Conservation (phyloP, 768 basidiomycete genomes). For the Mrakia frigida region DNA sequence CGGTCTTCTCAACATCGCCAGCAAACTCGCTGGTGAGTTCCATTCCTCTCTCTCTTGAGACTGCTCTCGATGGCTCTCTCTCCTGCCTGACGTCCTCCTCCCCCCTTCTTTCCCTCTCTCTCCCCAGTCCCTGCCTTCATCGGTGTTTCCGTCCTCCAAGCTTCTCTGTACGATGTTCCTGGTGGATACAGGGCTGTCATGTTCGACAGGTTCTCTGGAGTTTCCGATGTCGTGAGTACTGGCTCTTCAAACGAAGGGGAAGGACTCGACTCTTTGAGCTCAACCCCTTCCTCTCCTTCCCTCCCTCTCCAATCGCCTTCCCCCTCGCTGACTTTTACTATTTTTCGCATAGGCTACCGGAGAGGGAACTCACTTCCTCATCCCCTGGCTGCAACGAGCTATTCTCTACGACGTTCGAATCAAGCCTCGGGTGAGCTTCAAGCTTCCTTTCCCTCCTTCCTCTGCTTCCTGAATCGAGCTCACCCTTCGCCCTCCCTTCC, state of each 20-base stretch:
- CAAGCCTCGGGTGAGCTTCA: conserved; percentile 72
- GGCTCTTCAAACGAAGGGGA: not conserved
- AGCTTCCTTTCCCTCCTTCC: not conserved
- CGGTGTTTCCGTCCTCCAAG: conserved; percentile 14
- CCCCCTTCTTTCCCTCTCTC: not conserved
- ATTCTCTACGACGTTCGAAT: conserved; percentile 97
- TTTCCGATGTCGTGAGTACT: conserved; percentile 63
- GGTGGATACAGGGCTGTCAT: conserved; percentile 91
- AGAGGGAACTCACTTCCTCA: conserved; percentile 92
- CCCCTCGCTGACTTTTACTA: not conserved
- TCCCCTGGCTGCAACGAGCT: conserved; percentile 93
- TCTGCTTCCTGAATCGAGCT: conserved; percentile 6
- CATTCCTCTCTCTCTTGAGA: no score
- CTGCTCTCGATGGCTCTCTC: not conserved
- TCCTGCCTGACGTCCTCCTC: not conserved
- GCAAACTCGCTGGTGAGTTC: conserved; percentile 24
- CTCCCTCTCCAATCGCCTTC: not conserved
- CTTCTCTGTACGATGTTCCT: conserved; percentile 55
- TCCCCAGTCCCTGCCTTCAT: conserved; percentile 29
- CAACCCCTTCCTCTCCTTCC: conserved; percentile 23
- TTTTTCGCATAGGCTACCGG: conserved; percentile 59
- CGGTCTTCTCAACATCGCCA: conserved; percentile 24
- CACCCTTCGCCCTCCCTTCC: not conserved
- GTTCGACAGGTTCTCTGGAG: conserved; percentile 95
- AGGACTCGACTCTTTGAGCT: not conserved